Base-by-base conservation (phyloP, 1,284 basidiomycete genomes). In the Stereum hirsutum region DNA sequence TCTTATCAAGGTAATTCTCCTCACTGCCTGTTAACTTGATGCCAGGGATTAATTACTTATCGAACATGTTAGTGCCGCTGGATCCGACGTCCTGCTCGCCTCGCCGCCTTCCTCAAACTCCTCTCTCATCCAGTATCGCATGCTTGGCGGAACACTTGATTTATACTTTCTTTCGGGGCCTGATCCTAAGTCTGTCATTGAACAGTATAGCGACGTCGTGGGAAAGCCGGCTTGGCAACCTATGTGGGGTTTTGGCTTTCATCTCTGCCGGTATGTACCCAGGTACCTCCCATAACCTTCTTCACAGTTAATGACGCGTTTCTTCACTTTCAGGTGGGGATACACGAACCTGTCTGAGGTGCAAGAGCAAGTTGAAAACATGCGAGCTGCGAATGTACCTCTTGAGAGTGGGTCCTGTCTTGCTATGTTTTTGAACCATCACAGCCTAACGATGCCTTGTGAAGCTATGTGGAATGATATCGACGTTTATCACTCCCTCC, bases 391-490 rank as follows among this genome's bases (percentile, higher is more conserved):
- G 1, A 64, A 73, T 47, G 74, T 84, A 46, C 81, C 81, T 32
- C 65, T 83, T 3, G 81, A 84, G 70, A 74, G 75, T 76, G 33
- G 56, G 46, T 14, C n/a, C 37, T 36, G 34, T 31, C 17, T 12
- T 19, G 15, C 14, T 23, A 8, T 27, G 19, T 24, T 3, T 25
- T 37, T 25, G 5, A 11, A 17, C 17, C 11, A 6, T 12, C 21
- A 33, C 10, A 30, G 15, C 31, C 36, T 48, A 35, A 44, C 37
- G 7, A 12, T 3, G 34, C 27, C 24, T 23, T 15, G 19, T 36
- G 14, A 40, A 78, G 76, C 75, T 35, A 80, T 79, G 68, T 87
- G 83, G 84, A 85, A 81, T 53, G 84, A 87, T 51, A 85, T 87
- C 47, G 84, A 88, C 59, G 52, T 84, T 43, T 83, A 80, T 51